Percentiles rank a stretch among this genome's conserved stretches.
Evolutionary conservation across 371 early-diverging fungal genomes (phyloP).

Genomic region (Caulochytrium protostelioides): DNA sequence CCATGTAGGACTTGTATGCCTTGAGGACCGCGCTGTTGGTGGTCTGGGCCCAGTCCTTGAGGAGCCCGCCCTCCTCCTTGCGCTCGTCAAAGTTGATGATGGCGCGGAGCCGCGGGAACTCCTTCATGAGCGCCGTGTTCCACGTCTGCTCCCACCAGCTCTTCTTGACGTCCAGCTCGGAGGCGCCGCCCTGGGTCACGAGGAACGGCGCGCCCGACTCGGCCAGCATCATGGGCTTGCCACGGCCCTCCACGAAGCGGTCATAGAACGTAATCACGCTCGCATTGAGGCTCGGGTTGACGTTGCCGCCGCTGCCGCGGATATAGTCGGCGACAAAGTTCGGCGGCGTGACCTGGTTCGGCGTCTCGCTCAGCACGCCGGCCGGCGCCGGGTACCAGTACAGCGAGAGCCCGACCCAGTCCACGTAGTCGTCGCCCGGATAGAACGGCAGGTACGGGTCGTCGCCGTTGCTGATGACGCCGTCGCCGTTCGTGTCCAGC

Average conservation of each 20-base stretch:
- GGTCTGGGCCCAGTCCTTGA: no score
- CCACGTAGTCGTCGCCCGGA: constrained; percentile 5
- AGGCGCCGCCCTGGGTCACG: neutral
- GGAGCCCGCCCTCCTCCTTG: no score
- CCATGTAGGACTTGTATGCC: no score
- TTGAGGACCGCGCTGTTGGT: no score
- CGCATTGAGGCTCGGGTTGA: no score
- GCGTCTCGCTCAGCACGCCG: no score
- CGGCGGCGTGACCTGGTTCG: no score
- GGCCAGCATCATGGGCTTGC: constrained; percentile 9
- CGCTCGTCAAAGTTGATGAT: no score
- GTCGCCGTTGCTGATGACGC: neutral
- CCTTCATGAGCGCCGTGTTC: constrained; percentile 1
- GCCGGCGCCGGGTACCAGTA: neutral
- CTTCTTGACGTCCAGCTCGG: constrained; percentile 6
- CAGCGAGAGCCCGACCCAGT: constrained; percentile 2
- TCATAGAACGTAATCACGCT: constrained; percentile 3
- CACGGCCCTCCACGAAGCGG: constrained; percentile 1
- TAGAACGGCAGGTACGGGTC: constrained; percentile 2
- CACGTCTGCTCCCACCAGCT: constrained; percentile 9
- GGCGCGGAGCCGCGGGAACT: no score
- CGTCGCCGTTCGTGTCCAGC: constrained; percentile 3
- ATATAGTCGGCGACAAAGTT: no score
- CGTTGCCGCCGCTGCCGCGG: no score
- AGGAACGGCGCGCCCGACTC: constrained; percentile 9